These are phyloP conservation scores for Periconia digitata DNA, from an alignment of 2,329 filamentous ascomycete genomes.

Conservation along the genomic window DNA sequence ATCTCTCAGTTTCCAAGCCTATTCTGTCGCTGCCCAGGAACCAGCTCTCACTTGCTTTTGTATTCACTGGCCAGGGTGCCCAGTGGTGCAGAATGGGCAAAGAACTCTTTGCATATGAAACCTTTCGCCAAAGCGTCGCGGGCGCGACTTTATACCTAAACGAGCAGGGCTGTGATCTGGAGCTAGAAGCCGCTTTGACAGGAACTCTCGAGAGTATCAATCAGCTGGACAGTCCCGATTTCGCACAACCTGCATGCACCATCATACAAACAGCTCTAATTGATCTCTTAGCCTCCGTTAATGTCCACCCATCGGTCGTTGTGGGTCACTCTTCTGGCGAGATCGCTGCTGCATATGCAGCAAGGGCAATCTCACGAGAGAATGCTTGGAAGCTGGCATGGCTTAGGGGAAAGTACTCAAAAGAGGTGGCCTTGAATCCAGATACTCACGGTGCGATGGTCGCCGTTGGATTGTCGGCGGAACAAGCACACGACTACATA, in stretches of 20 bases:
- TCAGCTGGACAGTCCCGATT: neutral
- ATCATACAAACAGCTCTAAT: slow-evolving; percentile 21
- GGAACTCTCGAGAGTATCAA: neutral
- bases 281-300: slow-evolving; percentile 19
- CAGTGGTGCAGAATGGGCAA: slow-evolving; percentile 28
- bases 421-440: neutral
- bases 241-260: slow-evolving; percentile 1
- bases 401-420: slow-evolving; percentile 16
- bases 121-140: neutral
- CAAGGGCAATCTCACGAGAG: slow-evolving; percentile 9
- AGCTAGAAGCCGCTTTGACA: neutral
- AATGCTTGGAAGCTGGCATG: slow-evolving; percentile 19
- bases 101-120: neutral
- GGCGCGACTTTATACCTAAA: neutral
- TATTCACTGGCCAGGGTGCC: slow-evolving; percentile 38
- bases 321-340: slow-evolving; percentile 18
- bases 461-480: neutral
- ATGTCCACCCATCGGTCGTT: slow-evolving; percentile 10
- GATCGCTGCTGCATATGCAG: slow-evolving; percentile 18
- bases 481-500: neutral
- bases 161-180: neutral
- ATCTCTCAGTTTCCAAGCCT: neutral
- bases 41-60: slow-evolving; percentile 2
- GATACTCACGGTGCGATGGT: neutral
- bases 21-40: neutral